phyloP scores from a whole-genome alignment of 176 grass and related monocot species.

The Elymus sibiricus region DNA sequence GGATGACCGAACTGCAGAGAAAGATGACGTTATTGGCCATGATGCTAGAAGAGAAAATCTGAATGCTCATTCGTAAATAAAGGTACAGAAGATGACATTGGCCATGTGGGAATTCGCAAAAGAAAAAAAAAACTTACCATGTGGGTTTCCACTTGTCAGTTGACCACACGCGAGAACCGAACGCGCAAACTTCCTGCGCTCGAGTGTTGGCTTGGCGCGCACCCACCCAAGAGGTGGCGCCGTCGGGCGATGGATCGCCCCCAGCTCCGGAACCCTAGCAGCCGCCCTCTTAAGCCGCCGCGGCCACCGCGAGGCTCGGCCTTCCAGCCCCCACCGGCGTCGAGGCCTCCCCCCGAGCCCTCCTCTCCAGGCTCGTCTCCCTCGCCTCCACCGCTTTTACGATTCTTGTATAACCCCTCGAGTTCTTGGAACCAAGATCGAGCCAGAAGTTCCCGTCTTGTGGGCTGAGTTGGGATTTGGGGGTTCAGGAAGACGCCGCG shows the following conservation, averaged over 20 bases:
- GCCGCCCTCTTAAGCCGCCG: constrained; percentile 21
- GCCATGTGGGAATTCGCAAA: no score
- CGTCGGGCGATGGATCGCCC: constrained; percentile 40
- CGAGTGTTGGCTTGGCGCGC: constrained; percentile 48
- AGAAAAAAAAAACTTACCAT: no score
- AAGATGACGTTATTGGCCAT: no score
- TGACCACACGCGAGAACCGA: not conserved
- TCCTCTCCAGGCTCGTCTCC: constrained; percentile 31
- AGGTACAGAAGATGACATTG: no score
- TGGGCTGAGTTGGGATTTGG: constrained; percentile 11
- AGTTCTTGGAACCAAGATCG: not conserved
- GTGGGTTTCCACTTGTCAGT: not conserved
- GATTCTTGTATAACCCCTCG: not conserved
- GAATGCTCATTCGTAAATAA: no score
- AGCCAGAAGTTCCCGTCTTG: not conserved
- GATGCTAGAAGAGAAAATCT: no score
- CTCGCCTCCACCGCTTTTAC: not conserved
- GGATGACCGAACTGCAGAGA: no score
- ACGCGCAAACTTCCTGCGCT: not conserved
- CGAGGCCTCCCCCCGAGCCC: constrained; percentile 9
- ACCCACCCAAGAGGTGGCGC: constrained; percentile 6
- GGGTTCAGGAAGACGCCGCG: not conserved
- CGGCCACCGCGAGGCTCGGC: not conserved
- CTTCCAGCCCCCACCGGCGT: not conserved
- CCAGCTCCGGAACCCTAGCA: constrained; percentile 34